phyloP scores from a whole-genome alignment of 257 asterid species.

The Sherardia arvensis region DNA sequence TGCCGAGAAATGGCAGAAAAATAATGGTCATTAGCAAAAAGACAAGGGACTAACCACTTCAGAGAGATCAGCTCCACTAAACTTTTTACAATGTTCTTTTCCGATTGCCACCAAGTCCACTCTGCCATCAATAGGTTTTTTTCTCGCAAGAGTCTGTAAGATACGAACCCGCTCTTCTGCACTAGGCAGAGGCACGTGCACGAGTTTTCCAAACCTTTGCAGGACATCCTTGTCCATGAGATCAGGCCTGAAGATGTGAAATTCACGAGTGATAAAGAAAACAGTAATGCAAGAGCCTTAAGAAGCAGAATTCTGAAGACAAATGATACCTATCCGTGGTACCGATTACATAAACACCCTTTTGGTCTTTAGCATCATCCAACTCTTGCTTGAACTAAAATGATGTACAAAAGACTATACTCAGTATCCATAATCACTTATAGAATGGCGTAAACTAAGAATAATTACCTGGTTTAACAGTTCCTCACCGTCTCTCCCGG shows the following conservation, averaged over 20 bases:
- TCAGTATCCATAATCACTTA: slow-evolving; percentile 1
- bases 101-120: slow-evolving; percentile 70
- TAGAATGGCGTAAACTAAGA: neutral
- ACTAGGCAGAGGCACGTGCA: slow-evolving; percentile 76
- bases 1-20: neutral
- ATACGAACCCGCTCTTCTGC: slow-evolving; percentile 80
- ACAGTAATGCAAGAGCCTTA: neutral
- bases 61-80: slow-evolving; percentile 82
- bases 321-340: slow-evolving; percentile 72
- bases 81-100: slow-evolving; percentile 41
- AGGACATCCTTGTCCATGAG: slow-evolving; percentile 67
- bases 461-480: slow-evolving; percentile 51
- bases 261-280: slow-evolving; percentile 7
- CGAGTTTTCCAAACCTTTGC: slow-evolving; percentile 64
- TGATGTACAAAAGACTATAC: slow-evolving; percentile 2
- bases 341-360: slow-evolving; percentile 73
- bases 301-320: slow-evolving; percentile 3
- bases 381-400: slow-evolving; percentile 73
- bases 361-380: slow-evolving; percentile 65
- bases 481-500: slow-evolving; percentile 70
- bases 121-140: slow-evolving; percentile 40
- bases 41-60: slow-evolving; percentile 45
- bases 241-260: slow-evolving; percentile 51
- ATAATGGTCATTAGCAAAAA: neutral
- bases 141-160: slow-evolving; percentile 56